A percentile compares a stretch with the other conserved stretches of the same genome.
Evolutionary conservation across 2,329 filamentous ascomycete species (phyloP).

Genomic region (Hortaea werneckii): DNA sequence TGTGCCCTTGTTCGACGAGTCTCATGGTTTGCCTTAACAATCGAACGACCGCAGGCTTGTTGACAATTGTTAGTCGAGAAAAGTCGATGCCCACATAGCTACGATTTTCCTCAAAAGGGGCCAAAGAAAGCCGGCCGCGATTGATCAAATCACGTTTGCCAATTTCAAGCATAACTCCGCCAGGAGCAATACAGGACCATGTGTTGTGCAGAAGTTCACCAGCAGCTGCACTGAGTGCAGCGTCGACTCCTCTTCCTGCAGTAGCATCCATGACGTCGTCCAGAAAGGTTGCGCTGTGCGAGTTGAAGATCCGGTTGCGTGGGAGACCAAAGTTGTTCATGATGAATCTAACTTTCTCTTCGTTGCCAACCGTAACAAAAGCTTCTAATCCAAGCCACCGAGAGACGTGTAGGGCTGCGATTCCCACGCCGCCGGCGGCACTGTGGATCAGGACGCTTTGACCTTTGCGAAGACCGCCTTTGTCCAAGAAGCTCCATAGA

Average conservation of each 20-base stretch:
- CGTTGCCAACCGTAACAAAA: neutral
- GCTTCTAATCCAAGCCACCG: neutral
- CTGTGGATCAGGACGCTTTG: conserved; percentile 1
- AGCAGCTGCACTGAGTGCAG: neutral
- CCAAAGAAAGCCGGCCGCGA: no score
- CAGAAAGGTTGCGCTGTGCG: neutral
- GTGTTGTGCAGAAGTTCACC: neutral
- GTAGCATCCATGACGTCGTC: neutral
- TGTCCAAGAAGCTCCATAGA: neutral
- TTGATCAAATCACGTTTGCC: neutral
- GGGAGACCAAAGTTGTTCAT: neutral
- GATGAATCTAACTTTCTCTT: neutral
- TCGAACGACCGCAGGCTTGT: no score
- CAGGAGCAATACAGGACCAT: neutral
- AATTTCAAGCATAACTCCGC: neutral
- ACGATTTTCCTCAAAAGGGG: no score
- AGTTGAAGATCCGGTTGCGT: neutral
- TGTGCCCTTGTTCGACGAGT: no score
- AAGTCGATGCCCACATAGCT: no score
- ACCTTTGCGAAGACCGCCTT: neutral
- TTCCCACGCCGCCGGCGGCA: neutral
- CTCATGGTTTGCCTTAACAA: no score
- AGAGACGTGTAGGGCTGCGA: neutral
- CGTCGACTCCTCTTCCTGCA: neutral
- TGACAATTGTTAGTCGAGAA: no score